A percentile compares a stretch with the other conserved stretches of the same genome.
phyloP scores from a whole-genome alignment of 1,284 basidiomycete species.

The Agroathelia rolfsii region DNA sequence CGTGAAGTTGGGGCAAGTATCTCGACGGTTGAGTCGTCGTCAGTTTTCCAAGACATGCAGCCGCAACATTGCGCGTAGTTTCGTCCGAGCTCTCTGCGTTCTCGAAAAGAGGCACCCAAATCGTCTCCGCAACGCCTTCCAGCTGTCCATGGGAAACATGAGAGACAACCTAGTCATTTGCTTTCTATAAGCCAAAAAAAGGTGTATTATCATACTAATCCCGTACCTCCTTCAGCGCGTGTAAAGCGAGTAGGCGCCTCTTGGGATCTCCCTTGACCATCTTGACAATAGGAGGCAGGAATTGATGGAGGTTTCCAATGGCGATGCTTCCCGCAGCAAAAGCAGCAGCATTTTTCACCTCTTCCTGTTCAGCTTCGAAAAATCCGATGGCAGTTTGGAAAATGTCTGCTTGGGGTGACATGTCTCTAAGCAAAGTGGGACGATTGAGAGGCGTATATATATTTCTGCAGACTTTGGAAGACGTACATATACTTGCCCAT shows the following conservation, averaged over 20 bases:
- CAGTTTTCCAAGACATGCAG: constrained; percentile 93
- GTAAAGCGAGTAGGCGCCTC: constrained; percentile 75
- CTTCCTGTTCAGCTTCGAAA: constrained; percentile 73
- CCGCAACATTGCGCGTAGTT: constrained; percentile 87
- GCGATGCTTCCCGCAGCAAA: constrained; percentile 94
- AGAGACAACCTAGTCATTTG: constrained; percentile 63
- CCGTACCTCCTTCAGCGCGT: constrained; percentile 94
- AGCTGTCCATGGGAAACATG: constrained; percentile 80
- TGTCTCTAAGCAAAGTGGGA: constrained; percentile 46
- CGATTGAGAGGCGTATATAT: too few relatives aligned
- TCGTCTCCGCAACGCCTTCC: constrained; percentile 72
- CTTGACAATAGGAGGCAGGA: constrained; percentile 79
- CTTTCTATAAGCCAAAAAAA: too few relatives aligned
- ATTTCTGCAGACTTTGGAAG: too few relatives aligned
- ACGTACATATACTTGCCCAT: constrained; percentile 79
- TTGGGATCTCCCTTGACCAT: constrained; percentile 72
- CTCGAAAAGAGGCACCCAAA: constrained; percentile 89
- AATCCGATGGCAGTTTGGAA: constrained; percentile 67
- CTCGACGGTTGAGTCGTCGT: constrained; percentile 83
- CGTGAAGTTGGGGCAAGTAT: constrained; percentile 88
- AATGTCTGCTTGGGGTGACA: constrained; percentile 67
- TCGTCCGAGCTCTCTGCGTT: constrained; percentile 82
- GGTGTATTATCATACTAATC: too few relatives aligned
- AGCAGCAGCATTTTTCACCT: constrained; percentile 79
- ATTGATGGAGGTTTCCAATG: constrained; percentile 79